These are phyloP conservation scores for Daedaleopsis nitida DNA, from an alignment of 768 basidiomycete species.

Conservation along the genomic window DNA sequence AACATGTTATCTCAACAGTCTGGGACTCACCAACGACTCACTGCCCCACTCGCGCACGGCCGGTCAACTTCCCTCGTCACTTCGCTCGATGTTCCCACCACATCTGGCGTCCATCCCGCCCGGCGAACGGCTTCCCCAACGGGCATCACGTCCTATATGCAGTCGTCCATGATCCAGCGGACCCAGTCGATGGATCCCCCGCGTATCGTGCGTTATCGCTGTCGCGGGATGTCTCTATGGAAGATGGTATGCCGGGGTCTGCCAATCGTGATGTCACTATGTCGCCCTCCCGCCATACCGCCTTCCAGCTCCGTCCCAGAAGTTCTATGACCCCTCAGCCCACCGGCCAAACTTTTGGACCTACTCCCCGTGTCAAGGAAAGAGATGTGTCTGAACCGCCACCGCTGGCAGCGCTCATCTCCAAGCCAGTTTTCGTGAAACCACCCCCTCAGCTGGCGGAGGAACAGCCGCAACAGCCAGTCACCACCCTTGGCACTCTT, in stretches of 20 bases:
- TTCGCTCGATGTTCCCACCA: constrained; percentile 15
- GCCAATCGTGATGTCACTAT: constrained; percentile 45
- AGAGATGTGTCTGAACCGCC: constrained; percentile 72
- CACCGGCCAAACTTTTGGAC: constrained; percentile 43
- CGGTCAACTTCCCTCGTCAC: constrained; percentile 21
- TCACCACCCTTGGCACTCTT: constrained; percentile 30
- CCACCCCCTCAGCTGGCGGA: constrained; percentile 42
- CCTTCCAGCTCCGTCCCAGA: constrained; percentile 57
- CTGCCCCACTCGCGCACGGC: constrained; percentile 15
- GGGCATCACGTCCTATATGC: constrained; percentile 11
- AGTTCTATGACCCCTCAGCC: constrained; percentile 75
- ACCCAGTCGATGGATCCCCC: constrained; percentile 77
- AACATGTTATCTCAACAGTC: constrained; percentile 10
- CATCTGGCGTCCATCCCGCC: constrained; percentile 7
- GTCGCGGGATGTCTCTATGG: constrained; percentile 46
- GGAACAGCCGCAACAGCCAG: constrained; percentile 5
- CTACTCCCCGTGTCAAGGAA: constrained; percentile 40
- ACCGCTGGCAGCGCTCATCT: constrained; percentile 57
- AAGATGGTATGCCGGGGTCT: constrained; percentile 34
- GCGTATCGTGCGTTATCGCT: constrained; percentile 35
- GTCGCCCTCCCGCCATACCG: constrained; percentile 47
- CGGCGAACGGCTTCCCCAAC: constrained; percentile 23
- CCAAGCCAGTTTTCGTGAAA: constrained; percentile 72
- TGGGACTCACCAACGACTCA: constrained; percentile 12
- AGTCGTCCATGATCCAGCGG: constrained; percentile 38